A percentile compares a stretch with the other conserved stretches of the same genome.
phyloP scores from a whole-genome alignment of 2,329 filamentous ascomycete genomes.

The Trichoderma atrobrunneum region DNA sequence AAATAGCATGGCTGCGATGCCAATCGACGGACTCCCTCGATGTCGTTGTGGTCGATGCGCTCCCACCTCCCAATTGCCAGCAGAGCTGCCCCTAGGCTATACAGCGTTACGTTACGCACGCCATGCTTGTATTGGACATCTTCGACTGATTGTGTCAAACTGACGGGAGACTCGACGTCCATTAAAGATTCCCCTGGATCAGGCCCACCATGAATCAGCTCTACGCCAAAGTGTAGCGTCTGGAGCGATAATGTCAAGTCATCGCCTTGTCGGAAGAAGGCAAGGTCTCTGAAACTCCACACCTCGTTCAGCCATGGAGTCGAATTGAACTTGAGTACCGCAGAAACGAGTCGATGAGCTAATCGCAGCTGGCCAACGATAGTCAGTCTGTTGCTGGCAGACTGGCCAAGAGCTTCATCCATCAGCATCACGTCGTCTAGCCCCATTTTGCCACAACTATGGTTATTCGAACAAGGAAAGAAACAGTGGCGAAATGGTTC shows the following conservation, averaged over 20 bases:
- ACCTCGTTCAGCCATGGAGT: neutral
- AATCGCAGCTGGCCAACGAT: neutral
- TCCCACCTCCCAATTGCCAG: constrained; percentile 2
- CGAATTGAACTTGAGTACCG: neutral
- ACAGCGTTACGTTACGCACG: neutral
- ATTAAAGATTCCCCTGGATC: neutral
- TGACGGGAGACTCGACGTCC: neutral
- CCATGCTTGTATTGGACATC: neutral
- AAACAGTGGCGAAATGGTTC: neutral
- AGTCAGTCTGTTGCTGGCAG: neutral
- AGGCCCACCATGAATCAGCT: neutral
- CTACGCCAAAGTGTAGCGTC: neutral
- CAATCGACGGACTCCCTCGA: neutral
- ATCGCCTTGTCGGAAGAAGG: neutral
- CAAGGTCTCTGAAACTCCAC: neutral
- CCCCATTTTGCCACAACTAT: neutral
- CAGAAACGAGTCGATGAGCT: neutral
- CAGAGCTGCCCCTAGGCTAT: neutral
- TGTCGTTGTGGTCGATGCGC: neutral
- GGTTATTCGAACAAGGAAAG: neutral
- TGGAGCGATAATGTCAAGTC: neutral
- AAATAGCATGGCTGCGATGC: neutral
- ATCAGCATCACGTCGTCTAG: neutral
- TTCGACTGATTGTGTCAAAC: neutral
- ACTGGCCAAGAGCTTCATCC: neutral